Evolutionary conservation across 2,329 filamentous ascomycete species (phyloP).

Genomic region (Fusarium bulbicola): DNA sequence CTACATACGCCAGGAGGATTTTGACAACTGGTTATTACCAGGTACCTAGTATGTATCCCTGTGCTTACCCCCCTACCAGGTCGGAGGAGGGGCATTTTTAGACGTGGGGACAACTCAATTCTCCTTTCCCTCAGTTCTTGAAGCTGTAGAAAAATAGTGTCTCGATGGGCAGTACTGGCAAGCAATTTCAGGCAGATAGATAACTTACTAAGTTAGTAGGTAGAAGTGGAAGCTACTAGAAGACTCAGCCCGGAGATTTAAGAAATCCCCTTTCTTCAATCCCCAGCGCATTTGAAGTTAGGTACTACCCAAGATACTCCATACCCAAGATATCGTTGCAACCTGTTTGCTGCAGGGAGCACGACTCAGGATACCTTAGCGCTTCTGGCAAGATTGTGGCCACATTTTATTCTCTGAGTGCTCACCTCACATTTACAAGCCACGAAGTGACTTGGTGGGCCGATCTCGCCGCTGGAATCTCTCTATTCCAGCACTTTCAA

Average conservation of each 20-base stretch:
- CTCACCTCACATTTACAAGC: constrained; percentile 16
- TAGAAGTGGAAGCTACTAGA: background rate
- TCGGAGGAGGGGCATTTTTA: background rate
- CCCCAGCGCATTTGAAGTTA: background rate
- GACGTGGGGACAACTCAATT: background rate
- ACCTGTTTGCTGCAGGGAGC: constrained; percentile 22
- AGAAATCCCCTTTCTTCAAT: background rate
- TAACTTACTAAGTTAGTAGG: background rate
- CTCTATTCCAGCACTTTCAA: background rate
- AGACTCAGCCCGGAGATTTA: background rate
- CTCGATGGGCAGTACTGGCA: background rate
- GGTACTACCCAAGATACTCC: no score
- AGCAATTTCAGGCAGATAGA: background rate
- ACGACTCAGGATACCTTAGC: constrained; percentile 37
- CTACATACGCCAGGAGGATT: background rate
- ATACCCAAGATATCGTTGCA: background rate
- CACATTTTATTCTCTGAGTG: constrained; percentile 14
- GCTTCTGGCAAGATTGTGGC: constrained; percentile 25
- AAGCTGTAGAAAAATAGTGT: background rate
- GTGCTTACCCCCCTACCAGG: background rate
- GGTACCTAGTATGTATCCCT: background rate
- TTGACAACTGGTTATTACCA: background rate
- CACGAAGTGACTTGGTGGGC: background rate
- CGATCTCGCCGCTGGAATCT: constrained; percentile 1
- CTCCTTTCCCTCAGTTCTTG: background rate